Conservation (phyloP, 2,329 filamentous ascomycete species). For the Calonectria ilicicola region DNA sequence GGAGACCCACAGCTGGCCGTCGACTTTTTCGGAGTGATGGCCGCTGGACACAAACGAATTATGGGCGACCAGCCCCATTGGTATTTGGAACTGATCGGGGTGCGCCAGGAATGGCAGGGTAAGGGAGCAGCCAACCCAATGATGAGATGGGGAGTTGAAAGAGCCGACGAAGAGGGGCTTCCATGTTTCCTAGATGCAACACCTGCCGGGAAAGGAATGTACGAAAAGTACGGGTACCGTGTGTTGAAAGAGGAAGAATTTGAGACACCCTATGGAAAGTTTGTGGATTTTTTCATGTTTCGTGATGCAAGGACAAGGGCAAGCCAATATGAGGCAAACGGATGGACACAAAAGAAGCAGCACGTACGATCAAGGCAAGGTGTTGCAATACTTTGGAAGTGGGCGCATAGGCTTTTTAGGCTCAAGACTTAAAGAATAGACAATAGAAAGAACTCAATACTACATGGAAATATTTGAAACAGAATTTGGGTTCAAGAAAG, state of each 20-base stretch:
- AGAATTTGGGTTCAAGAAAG: too few relatives aligned
- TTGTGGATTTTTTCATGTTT: slow-evolving; percentile 52
- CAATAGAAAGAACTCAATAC: neutral
- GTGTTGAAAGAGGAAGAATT: slow-evolving; percentile 51
- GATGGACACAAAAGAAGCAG: neutral
- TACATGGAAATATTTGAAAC: too few relatives aligned
- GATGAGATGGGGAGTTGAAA: slow-evolving; percentile 60
- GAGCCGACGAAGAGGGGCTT: slow-evolving; percentile 56
- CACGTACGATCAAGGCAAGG: neutral
- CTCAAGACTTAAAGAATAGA: too few relatives aligned
- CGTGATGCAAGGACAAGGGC: slow-evolving; percentile 34
- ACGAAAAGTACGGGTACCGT: slow-evolving; percentile 61
- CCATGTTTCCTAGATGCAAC: slow-evolving; percentile 65
- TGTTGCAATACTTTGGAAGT: neutral
- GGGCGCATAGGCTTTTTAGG: neutral
- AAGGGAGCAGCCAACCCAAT: slow-evolving; percentile 58
- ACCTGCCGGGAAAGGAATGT: slow-evolving; percentile 58
- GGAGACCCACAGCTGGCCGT: slow-evolving; percentile 50
- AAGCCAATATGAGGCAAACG: slow-evolving; percentile 11
- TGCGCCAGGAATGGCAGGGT: slow-evolving; percentile 56
- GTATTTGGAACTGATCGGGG: slow-evolving; percentile 62
- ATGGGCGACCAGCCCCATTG: slow-evolving; percentile 59
- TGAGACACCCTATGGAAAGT: slow-evolving; percentile 45
- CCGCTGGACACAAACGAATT: slow-evolving; percentile 48
- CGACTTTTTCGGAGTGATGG: slow-evolving; percentile 55